Evolutionary conservation across 495 filamentous ascomycete species (phyloP).

Genomic region (Neurospora sp.): DNA sequence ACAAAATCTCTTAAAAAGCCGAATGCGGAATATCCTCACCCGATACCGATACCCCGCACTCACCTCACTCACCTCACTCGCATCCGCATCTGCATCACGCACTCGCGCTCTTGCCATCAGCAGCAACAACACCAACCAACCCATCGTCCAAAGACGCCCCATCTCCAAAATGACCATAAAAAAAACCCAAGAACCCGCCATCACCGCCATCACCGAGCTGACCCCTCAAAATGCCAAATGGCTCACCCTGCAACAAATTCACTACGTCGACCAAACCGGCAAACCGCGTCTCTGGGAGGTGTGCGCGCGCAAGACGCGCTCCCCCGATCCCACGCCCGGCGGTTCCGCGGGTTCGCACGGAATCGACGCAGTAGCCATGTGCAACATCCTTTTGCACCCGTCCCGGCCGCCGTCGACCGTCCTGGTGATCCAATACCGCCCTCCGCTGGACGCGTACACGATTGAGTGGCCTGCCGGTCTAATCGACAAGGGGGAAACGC

Average conservation of each 20-base stretch:
- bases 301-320: conserved; percentile 42
- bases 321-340: not conserved
- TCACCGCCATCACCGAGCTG: conserved; percentile 35
- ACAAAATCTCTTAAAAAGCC: not conserved
- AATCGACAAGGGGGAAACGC: conserved; percentile 67
- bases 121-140: not conserved
- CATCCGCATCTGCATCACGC: not conserved
- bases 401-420: conserved; percentile 36
- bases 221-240: conserved; percentile 36
- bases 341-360: conserved; percentile 7
- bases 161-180: conserved; percentile 1
- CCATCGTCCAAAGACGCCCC: not conserved
- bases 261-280: conserved; percentile 42
- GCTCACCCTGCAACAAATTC: conserved; percentile 40
- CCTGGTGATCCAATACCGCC: conserved; percentile 56
- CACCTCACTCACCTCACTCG: not conserved
- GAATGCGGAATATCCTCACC: not conserved
- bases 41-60: not conserved
- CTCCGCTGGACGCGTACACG: conserved; percentile 63
- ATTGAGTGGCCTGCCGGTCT: conserved; percentile 81
- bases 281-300: conserved; percentile 43
- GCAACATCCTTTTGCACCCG: conserved; percentile 42
- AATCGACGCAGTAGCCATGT: conserved; percentile 47
- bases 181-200: conserved; percentile 34
- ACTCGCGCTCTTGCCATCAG: not conserved